These are phyloP conservation scores for Phanerodontia chrysosporium DNA, from an alignment of 768 basidiomycete species.

Conservation along the genomic window DNA sequence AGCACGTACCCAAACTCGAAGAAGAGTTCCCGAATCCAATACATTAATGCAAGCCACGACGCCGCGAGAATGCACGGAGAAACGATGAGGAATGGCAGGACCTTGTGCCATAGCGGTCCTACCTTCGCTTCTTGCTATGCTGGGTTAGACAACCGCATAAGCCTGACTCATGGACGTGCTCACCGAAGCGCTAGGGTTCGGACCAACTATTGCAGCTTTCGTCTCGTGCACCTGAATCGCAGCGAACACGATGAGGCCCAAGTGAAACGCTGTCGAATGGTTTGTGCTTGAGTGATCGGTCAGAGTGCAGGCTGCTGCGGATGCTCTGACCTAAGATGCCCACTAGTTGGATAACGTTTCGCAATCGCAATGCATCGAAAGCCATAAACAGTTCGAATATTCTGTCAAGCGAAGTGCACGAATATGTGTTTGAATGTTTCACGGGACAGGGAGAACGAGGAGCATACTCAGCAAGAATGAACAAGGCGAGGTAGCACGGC, in stretches of 20 bases:
- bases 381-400: conserved; percentile 79
- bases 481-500: conserved; percentile 81
- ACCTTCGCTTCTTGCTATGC: conserved; percentile 44
- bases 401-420: conserved; percentile 32
- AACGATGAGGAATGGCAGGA: conserved; percentile 67
- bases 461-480: conserved; percentile 74
- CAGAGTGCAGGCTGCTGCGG: not conserved
- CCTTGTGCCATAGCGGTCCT: conserved; percentile 53
- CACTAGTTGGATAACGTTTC: conserved; percentile 75
- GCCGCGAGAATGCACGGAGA: conserved; percentile 64
- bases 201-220: conserved; percentile 48
- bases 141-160: not conserved
- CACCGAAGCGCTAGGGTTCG: conserved; percentile 31
- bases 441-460: not conserved
- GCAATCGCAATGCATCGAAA: conserved; percentile 73
- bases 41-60: conserved; percentile 64
- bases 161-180: conserved; percentile 18
- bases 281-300: not conserved
- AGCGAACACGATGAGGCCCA: conserved; percentile 68
- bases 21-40: conserved; percentile 68
- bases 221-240: conserved; percentile 79
- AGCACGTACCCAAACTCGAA: conserved; percentile 73
- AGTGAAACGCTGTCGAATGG: conserved; percentile 57
- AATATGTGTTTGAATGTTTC: not conserved
- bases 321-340: conserved; percentile 59